Base-by-base conservation (phyloP, 208 protist species). In the Vickermania spadyakhi region DNA sequence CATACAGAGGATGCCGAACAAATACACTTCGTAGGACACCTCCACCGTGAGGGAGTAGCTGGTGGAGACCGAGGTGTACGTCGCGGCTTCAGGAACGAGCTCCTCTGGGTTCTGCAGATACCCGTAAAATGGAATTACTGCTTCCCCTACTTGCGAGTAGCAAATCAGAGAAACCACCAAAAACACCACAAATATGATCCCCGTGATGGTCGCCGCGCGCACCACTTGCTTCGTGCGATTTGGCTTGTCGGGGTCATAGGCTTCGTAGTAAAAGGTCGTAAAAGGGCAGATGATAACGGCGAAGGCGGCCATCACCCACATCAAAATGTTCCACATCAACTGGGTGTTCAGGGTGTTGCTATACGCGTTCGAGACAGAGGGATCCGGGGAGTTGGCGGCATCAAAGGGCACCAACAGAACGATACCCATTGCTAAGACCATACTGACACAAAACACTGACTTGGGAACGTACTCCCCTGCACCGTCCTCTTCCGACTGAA, bases 201-300 rank as follows among this genome's bases (percentile, higher is more conserved):
- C 62, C 13, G 91, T 81, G 27, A 70, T 75, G 52, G 98, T 96
- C n/a, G 77, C 58, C 52, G 45, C 72, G 56, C 64, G 92, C 62
- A 57, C 65, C 60, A 80, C 62, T 57, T 90, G 84, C 60, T 72
- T 83, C 1, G 51, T 58, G 0, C 70, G n/a, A 22, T 64, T 60
- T 14, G 82, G 74, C 29, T 89, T 77, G 7, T 95, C 85, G 0
- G 88, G 86, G 61, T 97, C 94, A 31, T 86, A 88, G 25, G 91
- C 85, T 70, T 97, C 91, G 62, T 97, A 98, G 62, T 89, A 97
- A 56, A 96, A 98, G 64, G 96, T 83, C 13, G 80, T 68, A 54
- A 97, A 96, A 28, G 95, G 95, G 30, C 90, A 87, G 4, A 98
- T 58, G 26, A 95, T 67, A 4, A 98, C 42, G 0, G 79, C 71